Base-by-base conservation (phyloP, 192 early-diverging fungal genomes). In the Coemansia sp. region DNA sequence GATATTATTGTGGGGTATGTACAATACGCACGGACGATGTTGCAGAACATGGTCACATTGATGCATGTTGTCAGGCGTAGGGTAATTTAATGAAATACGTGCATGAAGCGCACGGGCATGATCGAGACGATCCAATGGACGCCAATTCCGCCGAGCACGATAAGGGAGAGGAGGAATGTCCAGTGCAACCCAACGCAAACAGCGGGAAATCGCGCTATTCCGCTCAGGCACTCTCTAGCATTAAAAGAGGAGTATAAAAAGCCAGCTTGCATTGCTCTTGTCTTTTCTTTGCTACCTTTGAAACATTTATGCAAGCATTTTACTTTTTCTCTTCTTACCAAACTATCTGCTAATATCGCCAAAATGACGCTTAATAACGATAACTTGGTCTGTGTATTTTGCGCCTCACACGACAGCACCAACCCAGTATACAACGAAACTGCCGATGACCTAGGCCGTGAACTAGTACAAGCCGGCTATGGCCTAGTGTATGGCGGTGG, bases 401-500 rank as follows among this genome's bases (percentile, higher is more conserved):
- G 83, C 37, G 83, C 66, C 17, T 85, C 83, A 12, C 9, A 34
- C 21, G 69, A 74, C 45, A 76, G 80, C 51, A 45, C 55, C 12
- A 66, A 77, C 21, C 45, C 61, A 1, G 12, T 37, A 2, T 71
- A 72, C 34, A 68, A 63, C 23, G 72, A 73, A 1, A 74, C 78
- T 3, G 77, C 76, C 48, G 64, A 62, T 12, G 83, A 65, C 4
- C 84, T 92, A 9, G 90, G 90, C 17, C 68, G 77, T 14, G 68
- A 75, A n/a, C 68, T 92, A 64, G 85, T 78, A 23, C 76, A 76
- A 36, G 72, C 85, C 10, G 84, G 86, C 37, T 88, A 88, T 48
- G 85, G 86, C 6, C 85, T 92, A 32, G 87, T 92, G 14, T 92
- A 90, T 70, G 90, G 88, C 21, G 90, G 90, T 31, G 90, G 90